Base-by-base conservation (phyloP, 2,329 filamentous ascomycete species). In the Penicillium thymicola region DNA sequence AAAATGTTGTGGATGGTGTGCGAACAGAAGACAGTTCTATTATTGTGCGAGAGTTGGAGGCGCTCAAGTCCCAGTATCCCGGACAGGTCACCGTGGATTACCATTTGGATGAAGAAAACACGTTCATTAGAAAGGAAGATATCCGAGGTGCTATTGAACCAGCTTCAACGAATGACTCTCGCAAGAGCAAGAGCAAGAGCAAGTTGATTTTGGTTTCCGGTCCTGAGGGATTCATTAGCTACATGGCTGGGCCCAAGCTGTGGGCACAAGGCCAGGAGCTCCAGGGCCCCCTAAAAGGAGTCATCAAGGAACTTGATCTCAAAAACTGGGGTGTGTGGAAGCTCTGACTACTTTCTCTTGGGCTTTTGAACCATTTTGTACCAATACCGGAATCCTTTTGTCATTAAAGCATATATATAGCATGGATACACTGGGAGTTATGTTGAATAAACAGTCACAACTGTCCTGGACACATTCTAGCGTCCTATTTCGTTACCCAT, bases 161-260 rank as follows among this genome's bases (percentile, higher is more conserved):
- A 18, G 51, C 51, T 18, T 55, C 44, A 51, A 21, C 58, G 6
- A 72, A 68, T 46, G 51, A 60, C 7, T 68, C 73, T 42, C 61
- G 64, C 42, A 65, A 69, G 43, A 67, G 67, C 61, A 65, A 69
- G 43, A 67, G 67, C 61, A 70, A 72, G 58, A 67, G 67, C 61
- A 70, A 72, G 58, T 71, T 96, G 21, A 78, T 97, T n/a, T 79
- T 96, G 54, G 84, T 97, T 1, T 96, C 92, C 0, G 94, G 94
- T 0, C 93, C 94, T 0, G 90, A 96, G 52, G 93, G 94, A 0
- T 97, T 97, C 74, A 82, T 97, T 38, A 82, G 84, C 42, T 83
- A 88, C 61, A 90, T 89, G 75, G 90, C 91, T 2, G 93, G 94
- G 1, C 79, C 86, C 10, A 96, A 96, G 59, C 75, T 84, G 3